Base-by-base conservation (phyloP, 148 eudicot species). In the Cornus florida region DNA sequence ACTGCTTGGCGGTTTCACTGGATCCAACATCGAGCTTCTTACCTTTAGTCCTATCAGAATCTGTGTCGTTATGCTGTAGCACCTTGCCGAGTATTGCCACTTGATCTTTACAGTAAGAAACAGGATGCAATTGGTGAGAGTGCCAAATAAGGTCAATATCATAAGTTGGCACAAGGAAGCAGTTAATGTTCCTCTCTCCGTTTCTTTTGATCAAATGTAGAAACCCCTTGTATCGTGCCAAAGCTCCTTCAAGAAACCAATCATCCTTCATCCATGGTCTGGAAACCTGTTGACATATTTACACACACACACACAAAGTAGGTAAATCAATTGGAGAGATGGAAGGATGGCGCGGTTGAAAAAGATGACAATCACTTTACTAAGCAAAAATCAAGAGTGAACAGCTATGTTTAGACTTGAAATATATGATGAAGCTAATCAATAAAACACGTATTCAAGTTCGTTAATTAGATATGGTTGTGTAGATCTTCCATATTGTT, bases 91-190 rank as follows among this genome's bases (percentile, higher is more conserved):
- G 41, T 71, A 89, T 64, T 53, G 76, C 65, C n/a, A 41, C 38
- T 19, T 88, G 86, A 77, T 94, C 97, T 33, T 88, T 81, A 71
- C 88, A 85, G 71, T 94, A 94, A 59, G 86, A 81, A 78, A 69
- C 73, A 43, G 98, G 90, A 82, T 92, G 80, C 67, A 92, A 79
- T 80, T 94, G 98, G 77, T 94, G 98, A 70, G 97, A 80, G 83
- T 94, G 98, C 98, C 98, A 94, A 65, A 94, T 91, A 50, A 94
- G 92, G 82, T 94, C 98, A 78, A 94, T 84, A 82, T 94, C 98
- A 78, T 92, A 92, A 79, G 94, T 88, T 17, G 98, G 98, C 71
- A 94, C 97, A 68, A 87, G 86, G 84, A 91, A 92, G 62, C 89
- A 86, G 9, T 76, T 84, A 22, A 90, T 79, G 56, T 78, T 72